Percentiles rank a stretch among this genome's conserved stretches.
Evolutionary conservation across 2,329 filamentous ascomycete genomes (phyloP).

Genomic region (Beauveria rudraprayagi): DNA sequence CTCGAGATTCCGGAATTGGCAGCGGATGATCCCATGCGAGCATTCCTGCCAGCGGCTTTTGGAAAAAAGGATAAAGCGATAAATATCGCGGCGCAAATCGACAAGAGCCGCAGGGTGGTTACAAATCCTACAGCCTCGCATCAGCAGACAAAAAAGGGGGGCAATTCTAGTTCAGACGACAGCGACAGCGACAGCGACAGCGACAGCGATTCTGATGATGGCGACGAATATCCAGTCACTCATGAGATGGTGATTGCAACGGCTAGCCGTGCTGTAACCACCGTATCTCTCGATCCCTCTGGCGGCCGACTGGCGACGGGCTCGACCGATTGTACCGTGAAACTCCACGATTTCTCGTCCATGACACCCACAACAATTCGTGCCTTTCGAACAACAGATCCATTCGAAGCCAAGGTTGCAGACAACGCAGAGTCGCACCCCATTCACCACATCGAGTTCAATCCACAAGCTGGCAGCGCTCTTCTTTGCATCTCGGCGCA

Average conservation of each 20-base stretch:
- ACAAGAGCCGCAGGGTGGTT: slow-evolving; percentile 59
- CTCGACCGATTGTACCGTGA: slow-evolving; percentile 83
- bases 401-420: slow-evolving; percentile 63
- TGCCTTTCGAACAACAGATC: slow-evolving; percentile 88
- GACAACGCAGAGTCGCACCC: slow-evolving; percentile 75
- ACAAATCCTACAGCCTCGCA: neutral
- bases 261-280: slow-evolving; percentile 80
- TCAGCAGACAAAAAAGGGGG: slow-evolving; percentile 18
- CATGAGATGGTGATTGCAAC: slow-evolving; percentile 91
- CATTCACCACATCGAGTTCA: slow-evolving; percentile 81
- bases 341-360: slow-evolving; percentile 88
- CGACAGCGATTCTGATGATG: slow-evolving; percentile 58
- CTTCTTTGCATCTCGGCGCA: slow-evolving; percentile 85
- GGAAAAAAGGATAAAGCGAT: slow-evolving; percentile 70
- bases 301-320: slow-evolving; percentile 83
- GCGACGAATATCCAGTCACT: slow-evolving; percentile 84
- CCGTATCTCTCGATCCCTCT: slow-evolving; percentile 73
- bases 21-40: slow-evolving; percentile 61
- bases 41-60: slow-evolving; percentile 75
- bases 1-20: slow-evolving; percentile 47
- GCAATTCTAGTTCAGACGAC: slow-evolving; percentile 38
- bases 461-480: slow-evolving; percentile 67
- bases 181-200: slow-evolving; percentile 38
- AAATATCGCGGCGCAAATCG: slow-evolving; percentile 72
- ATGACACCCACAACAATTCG: slow-evolving; percentile 93